A percentile compares a stretch with the other conserved stretches of the same genome.
These are phyloP conservation scores for Micractinium conductrix DNA, from an alignment of 139 green algal genomes.

Conservation along the genomic window DNA sequence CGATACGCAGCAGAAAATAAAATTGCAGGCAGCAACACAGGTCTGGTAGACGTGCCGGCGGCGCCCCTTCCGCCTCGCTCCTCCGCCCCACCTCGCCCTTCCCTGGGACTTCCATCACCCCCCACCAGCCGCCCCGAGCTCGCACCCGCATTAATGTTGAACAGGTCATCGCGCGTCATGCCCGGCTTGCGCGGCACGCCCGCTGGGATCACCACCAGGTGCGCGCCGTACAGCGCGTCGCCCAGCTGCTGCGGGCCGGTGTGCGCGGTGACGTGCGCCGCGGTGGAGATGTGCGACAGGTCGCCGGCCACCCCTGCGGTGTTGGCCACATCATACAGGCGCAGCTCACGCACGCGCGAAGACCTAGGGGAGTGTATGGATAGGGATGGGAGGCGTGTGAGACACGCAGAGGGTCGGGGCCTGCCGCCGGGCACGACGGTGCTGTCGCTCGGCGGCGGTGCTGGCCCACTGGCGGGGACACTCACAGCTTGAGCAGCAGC, in stretches of 20 bases:
- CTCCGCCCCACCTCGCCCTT: not conserved
- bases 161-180: constrained; percentile 99
- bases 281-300: constrained; percentile 93
- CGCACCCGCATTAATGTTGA: constrained; percentile 97
- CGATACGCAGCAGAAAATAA: not conserved
- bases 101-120: not conserved
- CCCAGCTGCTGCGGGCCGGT: constrained; percentile 81
- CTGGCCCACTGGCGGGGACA: not conserved
- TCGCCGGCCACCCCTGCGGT: constrained; percentile 94
- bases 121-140: not conserved
- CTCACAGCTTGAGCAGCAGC: constrained; percentile 88
- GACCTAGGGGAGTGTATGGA: too few relatives aligned
- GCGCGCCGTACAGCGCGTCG: constrained; percentile 71
- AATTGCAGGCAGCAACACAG: not conserved
- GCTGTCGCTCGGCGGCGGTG: too few relatives aligned
- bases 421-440: too few relatives aligned
- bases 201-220: constrained; percentile 96
- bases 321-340: constrained; percentile 95
- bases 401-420: too few relatives aligned
- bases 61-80: too few relatives aligned
- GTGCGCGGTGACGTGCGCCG: constrained; percentile 78
- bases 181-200: constrained; percentile 95
- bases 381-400: too few relatives aligned
- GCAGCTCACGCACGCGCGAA: too few relatives aligned
- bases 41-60: too few relatives aligned